Conservation (phyloP, 1,284 basidiomycete genomes). For the Pterulicium gracile region DNA sequence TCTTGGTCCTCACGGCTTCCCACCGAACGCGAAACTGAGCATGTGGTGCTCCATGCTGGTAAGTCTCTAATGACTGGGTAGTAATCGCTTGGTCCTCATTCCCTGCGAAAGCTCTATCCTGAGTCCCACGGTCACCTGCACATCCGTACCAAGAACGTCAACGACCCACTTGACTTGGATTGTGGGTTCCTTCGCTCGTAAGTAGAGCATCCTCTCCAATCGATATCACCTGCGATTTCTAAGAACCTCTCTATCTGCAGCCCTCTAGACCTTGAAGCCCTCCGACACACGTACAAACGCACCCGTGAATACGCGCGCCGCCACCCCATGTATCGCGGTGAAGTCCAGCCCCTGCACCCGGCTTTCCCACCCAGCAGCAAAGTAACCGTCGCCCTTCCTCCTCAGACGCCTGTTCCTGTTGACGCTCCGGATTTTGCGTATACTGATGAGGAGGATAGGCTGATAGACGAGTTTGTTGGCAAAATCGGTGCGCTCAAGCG, state of each 20-base stretch:
- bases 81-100: background rate
- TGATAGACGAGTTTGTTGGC: constrained; percentile 22
- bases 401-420: constrained; percentile 21
- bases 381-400: constrained; percentile 9
- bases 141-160: constrained; percentile 21
- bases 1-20: background rate
- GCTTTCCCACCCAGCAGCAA: constrained; percentile 23
- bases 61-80: background rate
- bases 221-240: background rate
- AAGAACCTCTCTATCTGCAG: no score
- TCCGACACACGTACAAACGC: constrained; percentile 49
- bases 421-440: constrained; percentile 27
- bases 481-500: no score
- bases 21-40: background rate
- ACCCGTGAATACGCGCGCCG: constrained; percentile 45
- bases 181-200: constrained; percentile 19
- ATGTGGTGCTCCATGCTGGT: constrained; percentile 1
- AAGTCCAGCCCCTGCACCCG: constrained; percentile 28
- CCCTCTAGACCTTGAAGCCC: constrained; percentile 35
- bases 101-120: constrained; percentile 20
- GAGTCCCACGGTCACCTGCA: constrained; percentile 25
- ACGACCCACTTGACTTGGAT: constrained; percentile 21
- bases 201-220: background rate
- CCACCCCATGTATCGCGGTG: constrained; percentile 45
- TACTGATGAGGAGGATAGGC: constrained; percentile 28